Evolutionary conservation across 2,329 filamentous ascomycete species (phyloP), one percentile per base, ranked within the genome.

Genomic region (Penicillium sp.): DNA sequence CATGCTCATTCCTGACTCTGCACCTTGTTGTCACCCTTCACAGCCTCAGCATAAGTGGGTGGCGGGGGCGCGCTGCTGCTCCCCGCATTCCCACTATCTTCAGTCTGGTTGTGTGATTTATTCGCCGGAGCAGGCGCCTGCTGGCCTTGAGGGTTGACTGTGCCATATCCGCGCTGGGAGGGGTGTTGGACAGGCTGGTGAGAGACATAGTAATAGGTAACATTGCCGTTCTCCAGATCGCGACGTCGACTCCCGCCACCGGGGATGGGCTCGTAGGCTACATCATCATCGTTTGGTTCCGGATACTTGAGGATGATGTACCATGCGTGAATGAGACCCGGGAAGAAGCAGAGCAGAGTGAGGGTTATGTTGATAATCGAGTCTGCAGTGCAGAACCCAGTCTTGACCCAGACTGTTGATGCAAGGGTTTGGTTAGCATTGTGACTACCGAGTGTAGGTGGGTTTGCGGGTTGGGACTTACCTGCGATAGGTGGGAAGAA

Each of bases 301-400:
- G 94, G 94, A 75, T 89, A 90, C 72, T 90, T 89, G 69, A 90
- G 85, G 77, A 99, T 97, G 77, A 97, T 96, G 83, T 97, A 99
- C 93, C 94, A 97, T 62, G 93, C 86, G 80, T 99, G 94, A 2
- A 99, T 80, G 50, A 97, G 88, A 60, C 93, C 93, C 21, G 93
- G 93, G 59, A 97, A 77, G 71, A 83, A 91, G 68, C 88, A 90
- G 23, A 93, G 85, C 54, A 86, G 73, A 76, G 89, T 94, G 69
- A 97, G 91, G 47, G 93, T 88, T 75, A 97, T 88, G 81, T 99
- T 99, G 81, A 99, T 96, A 69, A 97, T 71, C 9, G 90, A 93
- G 79, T 97, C 94, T 57, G 88, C 91, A 62, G 88, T 90, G 82
- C 94, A 99, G 78, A 99, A 82, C 63, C 94, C 94, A 70, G 89